Evolutionary conservation across 1,284 basidiomycete genomes (phyloP), one percentile per base, ranked within the genome.

Genomic region (Trichosporon faecale): DNA sequence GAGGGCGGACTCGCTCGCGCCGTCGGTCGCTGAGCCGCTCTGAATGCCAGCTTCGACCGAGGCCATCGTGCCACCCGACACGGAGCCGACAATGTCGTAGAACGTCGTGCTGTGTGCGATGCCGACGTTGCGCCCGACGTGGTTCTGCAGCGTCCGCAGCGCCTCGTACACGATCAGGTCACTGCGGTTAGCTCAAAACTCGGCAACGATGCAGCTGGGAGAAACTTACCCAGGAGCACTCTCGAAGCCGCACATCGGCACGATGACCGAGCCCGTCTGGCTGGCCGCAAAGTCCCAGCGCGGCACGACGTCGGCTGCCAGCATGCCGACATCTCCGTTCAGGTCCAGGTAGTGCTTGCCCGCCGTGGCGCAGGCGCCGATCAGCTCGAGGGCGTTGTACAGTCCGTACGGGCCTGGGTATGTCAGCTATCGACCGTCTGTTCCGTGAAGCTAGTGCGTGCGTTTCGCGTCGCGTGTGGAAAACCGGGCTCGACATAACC

Each of bases 11-110:
- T 74, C 76, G 16, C 82, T 66, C 57, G 85, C 82, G 2, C 84
- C 70, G 14, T 75, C 75, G 1, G 37, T 60, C 18, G 35, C 9
- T 5, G 88, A 66, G 37, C 79, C 87, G 2, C 89, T 49, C 16
- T 61, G 57, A 18, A 61, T 61, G 3, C 80, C 71, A 0, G 85
- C 78, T 46, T 91, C 80, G 1, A 87, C 76, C 0, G 89, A 88
- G 16, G 85, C 85, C 18, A 91, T 77, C 0, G 91, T 90, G 7
- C 93, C 93, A 0, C 91, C 91, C 0, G 91, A 92, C 1, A 91
- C 73, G 6, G 85, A 79, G 12, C 89, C 88, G 0, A 79, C 80
- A 21, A 89, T 29, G 8, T 81, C 78, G 78, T 88, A 89, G 31
- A 88, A 88, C 0, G 88, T 84, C 60, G 81, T 81, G 1, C 85